Evolutionary conservation across 169 alveolate species (phyloP), one percentile per base, ranked within the genome.

Genomic region (Plasmodium fragile): DNA sequence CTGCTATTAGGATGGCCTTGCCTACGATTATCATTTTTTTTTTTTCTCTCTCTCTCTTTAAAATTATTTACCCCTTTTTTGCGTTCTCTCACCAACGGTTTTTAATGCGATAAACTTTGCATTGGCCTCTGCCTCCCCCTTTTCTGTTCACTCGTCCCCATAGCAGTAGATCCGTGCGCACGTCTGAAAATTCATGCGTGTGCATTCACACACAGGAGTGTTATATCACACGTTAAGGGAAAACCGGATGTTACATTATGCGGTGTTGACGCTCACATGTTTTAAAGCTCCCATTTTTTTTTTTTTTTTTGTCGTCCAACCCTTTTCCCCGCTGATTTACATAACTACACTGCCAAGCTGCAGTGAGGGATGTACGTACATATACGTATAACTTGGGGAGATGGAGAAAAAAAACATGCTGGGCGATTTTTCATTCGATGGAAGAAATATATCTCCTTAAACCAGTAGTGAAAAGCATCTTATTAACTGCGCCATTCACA

Each of bases 1-100:
- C 84, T 85, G 53, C 84, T 16, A 85, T 25, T 73, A 85, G 32
- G 41, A 85, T 72, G 52, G 65, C 93, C 79, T 85, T 75, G 49
- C 78, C 22, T 18, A 85, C 70, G 55, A 75, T 73, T 36, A 13
- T 85, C 93, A 85, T 85, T 32, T 82, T 70, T 69, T 53, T 85
- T 84, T 75, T 52, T 84, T 75, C 34, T 34, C 41, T 34, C 3
- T 39, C 5, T 39, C 45, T 36, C 69, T 55, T 49, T 49, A 7
- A 81, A 65, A 25, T 65, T 65, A 11, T 53, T 36, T 1, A 18
- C 25, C 36, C 53, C 36, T 34, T 81, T 36, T 81, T 59, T 36
- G 43, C 91, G 8, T 22, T 18, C 13, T 22, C 65, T 65, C 75
- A 65, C 36, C 75, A 65, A 65, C 75, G 36, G 16, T 65, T 65